phyloP scores from a whole-genome alignment of 345 rosid species.

The Cochlearia excelsa region DNA sequence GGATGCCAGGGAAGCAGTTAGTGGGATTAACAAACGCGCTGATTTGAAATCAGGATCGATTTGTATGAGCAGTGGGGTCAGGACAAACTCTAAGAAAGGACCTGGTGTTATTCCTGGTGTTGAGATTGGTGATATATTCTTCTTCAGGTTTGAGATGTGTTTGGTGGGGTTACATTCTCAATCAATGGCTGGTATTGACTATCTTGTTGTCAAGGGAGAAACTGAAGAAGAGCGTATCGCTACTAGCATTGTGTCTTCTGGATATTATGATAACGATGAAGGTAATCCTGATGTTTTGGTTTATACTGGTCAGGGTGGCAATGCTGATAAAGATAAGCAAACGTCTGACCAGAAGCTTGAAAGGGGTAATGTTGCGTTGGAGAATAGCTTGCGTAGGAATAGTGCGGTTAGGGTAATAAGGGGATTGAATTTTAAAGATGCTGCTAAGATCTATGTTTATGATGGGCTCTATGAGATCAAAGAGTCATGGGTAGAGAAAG shows the following conservation, averaged over 20 bases:
- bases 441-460: slow-evolving; percentile 54
- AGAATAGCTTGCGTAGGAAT: slow-evolving; percentile 66
- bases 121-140: slow-evolving; percentile 78
- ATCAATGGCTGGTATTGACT: slow-evolving; percentile 91
- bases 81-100: slow-evolving; percentile 65
- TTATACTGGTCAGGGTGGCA: slow-evolving; percentile 87
- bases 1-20: slow-evolving; percentile 41
- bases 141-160: slow-evolving; percentile 83
- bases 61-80: slow-evolving; percentile 57
- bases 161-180: slow-evolving; percentile 77
- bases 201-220: slow-evolving; percentile 53
- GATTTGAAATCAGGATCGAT: slow-evolving; percentile 52
- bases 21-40: slow-evolving; percentile 36
- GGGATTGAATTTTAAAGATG: slow-evolving; percentile 49
- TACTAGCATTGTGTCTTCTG: slow-evolving; percentile 77
- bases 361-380: slow-evolving; percentile 92
- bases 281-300: slow-evolving; percentile 65
- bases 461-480: slow-evolving; percentile 67
- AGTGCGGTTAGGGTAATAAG: slow-evolving; percentile 68
- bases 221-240: slow-evolving; percentile 71
- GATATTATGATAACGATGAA: slow-evolving; percentile 70
- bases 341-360: slow-evolving; percentile 79
- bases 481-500: slow-evolving; percentile 75
- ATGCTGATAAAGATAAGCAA: slow-evolving; percentile 53
- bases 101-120: slow-evolving; percentile 78